Evolutionary conservation across 495 filamentous ascomycete genomes (phyloP), one percentile per base, ranked within the genome.

Genomic region (Penicillium dipodomyicola): DNA sequence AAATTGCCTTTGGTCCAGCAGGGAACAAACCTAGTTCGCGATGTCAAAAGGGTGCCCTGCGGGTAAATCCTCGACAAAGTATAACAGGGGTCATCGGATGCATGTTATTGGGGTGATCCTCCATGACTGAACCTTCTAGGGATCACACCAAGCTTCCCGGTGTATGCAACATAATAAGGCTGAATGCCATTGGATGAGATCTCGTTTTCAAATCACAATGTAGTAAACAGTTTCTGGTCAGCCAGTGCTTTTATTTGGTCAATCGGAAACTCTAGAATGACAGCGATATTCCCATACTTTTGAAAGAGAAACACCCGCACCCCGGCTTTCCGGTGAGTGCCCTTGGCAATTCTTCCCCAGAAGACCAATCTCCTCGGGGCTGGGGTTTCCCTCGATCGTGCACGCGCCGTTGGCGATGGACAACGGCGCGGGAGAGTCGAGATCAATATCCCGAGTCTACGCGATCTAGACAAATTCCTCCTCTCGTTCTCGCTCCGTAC

Each of bases 1-100:
- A 20, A 37, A 15, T 15, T 51, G 20, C 47, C 6, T 29, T 22
- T n/a, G 25, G 35, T 19, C 25, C n/a, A 41, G 55, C 61, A 60
- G 42, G 60, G 39, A 50, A 56, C 46, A 56, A 54, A 57, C 52
- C 60, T 22, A 40, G 49, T 37, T 48, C 33, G 19, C 9, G 42
- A 41, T 30, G 56, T 23, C 35, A 39, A 39, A 58, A 42, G 27
- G 19, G 23, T 12, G 17, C 47, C 50, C 50, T 53, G 27, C 25
- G 19, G 51, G 17, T 22, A 17, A 32, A 23, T 43, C 40, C 48
- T 23, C 49, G 39, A 52, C 25, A 15, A 32, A 43, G 9, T 30
- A 49, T 32, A 17, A 15, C 39, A 52, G 27, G 27, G 25, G 29
- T 44, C 23, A 15, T 27, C 37, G 37, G 32, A 52, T 33, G 19